phyloP scores from a whole-genome alignment of 164 flowering plant genomes.

The Stephania japonica region DNA sequence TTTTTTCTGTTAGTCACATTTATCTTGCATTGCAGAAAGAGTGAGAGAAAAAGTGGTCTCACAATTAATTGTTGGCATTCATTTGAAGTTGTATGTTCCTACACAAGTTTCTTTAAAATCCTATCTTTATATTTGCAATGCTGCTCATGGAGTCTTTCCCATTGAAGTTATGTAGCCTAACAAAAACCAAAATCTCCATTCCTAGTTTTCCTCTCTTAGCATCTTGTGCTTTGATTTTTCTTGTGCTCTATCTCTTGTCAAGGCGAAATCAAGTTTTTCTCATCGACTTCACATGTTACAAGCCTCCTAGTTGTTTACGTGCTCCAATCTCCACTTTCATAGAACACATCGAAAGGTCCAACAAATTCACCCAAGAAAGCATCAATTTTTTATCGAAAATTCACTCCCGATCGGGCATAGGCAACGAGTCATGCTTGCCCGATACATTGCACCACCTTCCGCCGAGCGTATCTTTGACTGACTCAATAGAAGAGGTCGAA shows the following conservation, averaged over 20 bases:
- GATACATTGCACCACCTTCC: not conserved
- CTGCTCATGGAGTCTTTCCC: not conserved
- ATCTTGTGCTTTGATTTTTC: not conserved
- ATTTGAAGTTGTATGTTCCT: not conserved
- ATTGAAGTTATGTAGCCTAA: not conserved
- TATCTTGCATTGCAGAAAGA: not conserved
- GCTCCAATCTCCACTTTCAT: not conserved
- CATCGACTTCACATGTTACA: not conserved
- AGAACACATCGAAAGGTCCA: not conserved
- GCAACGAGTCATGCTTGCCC: not conserved
- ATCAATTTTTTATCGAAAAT: not conserved
- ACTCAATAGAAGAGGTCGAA: constrained; percentile 15
- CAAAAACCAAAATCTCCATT: not conserved
- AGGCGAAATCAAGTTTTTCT: not conserved
- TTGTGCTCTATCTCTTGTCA: not conserved
- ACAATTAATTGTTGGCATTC: not conserved
- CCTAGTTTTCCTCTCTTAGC: not conserved
- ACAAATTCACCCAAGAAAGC: constrained; percentile 1
- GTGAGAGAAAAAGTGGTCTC: not conserved
- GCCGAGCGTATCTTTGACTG: not conserved
- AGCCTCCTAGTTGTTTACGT: not conserved
- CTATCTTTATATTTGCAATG: not conserved
- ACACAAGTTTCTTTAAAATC: not conserved
- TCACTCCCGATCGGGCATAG: constrained; percentile 1
- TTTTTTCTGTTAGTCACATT: constrained; percentile 4